These are phyloP conservation scores for Chlorella sp. DNA, from an alignment of 139 green algal species.

Conservation along the genomic window DNA sequence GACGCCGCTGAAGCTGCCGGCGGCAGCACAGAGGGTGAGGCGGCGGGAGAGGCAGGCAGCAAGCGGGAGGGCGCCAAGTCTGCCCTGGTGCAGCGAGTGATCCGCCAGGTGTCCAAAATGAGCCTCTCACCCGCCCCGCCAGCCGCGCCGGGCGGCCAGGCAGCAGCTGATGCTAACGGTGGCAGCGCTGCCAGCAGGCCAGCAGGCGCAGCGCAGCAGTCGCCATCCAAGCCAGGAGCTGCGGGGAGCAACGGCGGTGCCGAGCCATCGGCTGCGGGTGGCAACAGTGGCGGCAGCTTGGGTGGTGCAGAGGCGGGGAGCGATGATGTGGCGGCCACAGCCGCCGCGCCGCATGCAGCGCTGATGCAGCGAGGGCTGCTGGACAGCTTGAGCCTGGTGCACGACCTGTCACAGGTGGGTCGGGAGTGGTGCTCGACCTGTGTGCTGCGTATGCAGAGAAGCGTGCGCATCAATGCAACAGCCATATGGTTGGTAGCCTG, in stretches of 20 bases:
- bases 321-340: background rate
- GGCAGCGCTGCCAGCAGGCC: background rate
- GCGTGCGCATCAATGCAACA: too few species aligned
- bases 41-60: background rate
- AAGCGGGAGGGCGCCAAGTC: background rate
- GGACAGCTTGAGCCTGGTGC: conserved; percentile 33
- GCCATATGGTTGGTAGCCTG: too few species aligned
- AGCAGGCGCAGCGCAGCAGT: background rate
- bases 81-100: conserved; percentile 3
- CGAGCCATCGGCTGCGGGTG: background rate
- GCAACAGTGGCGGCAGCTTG: background rate
- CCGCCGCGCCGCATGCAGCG: background rate
- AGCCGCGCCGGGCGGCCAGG: too few species aligned
- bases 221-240: background rate
- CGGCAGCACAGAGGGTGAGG: background rate
- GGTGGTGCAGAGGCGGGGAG: background rate
- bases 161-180: too few species aligned
- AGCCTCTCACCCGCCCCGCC: background rate
- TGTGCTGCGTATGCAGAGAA: background rate
- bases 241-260: background rate
- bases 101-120: conserved; percentile 29
- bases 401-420: conserved; percentile 26
- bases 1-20: too few species aligned
- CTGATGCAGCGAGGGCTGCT: conserved; percentile 28
- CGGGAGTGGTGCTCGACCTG: too few species aligned